These are phyloP conservation scores for Tetracladium setigerum DNA, from an alignment of 495 filamentous ascomycete species.

Conservation along the genomic window DNA sequence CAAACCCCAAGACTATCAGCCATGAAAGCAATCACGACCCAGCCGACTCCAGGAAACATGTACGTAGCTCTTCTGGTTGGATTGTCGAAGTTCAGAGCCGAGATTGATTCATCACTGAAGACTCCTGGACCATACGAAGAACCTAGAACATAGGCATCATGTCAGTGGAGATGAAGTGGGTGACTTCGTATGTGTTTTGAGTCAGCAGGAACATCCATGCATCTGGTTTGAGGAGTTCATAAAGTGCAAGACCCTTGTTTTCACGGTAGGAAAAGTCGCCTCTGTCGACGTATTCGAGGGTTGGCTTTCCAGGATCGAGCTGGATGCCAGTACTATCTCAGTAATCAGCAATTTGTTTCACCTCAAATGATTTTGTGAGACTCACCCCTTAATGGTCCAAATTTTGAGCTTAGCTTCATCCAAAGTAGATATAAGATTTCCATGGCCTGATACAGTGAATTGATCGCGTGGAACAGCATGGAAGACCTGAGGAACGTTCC, in stretches of 20 bases:
- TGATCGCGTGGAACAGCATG: background rate
- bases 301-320: constrained; percentile 33
- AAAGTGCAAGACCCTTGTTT: constrained; percentile 24
- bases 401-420: background rate
- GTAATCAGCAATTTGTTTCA: constrained; percentile 11
- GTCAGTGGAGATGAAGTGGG: constrained; percentile 49
- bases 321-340: constrained; percentile 29
- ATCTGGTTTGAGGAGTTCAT: constrained; percentile 20
- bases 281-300: constrained; percentile 28
- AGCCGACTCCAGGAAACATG: constrained; percentile 33
- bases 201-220: background rate
- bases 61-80: constrained; percentile 54
- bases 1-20: constrained; percentile 50
- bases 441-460: background rate
- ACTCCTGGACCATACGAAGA: constrained; percentile 26
- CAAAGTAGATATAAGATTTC: constrained; percentile 46
- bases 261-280: constrained; percentile 25
- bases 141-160: constrained; percentile 49
- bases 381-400: constrained; percentile 22
- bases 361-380: background rate
- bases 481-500: constrained; percentile 11
- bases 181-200: constrained; percentile 18
- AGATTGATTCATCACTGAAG: background rate
- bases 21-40: constrained; percentile 45
- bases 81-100: constrained; percentile 22